Evolutionary conservation across 108 stramenopile genomes (phyloP).

Genomic region (Epithemia pelagica): DNA sequence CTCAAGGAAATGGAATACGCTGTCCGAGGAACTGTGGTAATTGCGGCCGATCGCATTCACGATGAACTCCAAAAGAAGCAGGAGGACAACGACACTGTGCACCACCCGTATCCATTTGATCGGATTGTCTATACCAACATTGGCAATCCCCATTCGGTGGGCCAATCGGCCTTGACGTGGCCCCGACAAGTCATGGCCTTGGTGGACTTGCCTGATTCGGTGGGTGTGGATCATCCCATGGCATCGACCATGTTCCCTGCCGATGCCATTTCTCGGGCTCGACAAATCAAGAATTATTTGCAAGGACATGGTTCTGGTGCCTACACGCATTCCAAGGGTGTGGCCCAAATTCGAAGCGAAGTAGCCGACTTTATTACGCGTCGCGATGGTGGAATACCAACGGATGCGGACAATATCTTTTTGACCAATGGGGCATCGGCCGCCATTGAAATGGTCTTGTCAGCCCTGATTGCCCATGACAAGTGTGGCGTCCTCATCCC

Average conservation of each 20-base stretch:
- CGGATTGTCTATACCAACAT: conserved; percentile 95
- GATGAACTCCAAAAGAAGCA: conserved; percentile 26
- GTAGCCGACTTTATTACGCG: conserved; percentile 78
- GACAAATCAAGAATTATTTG: conserved; percentile 51
- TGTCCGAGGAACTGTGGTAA: conserved; percentile 79
- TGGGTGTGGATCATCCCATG: conserved; percentile 73
- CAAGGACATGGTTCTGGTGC: conserved; percentile 75
- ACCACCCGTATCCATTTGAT: conserved; percentile 47
- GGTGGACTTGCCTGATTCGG: conserved; percentile 63
- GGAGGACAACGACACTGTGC: not conserved
- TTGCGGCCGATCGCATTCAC: conserved; percentile 70
- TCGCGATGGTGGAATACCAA: conserved; percentile 58
- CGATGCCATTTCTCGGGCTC: conserved; percentile 69
- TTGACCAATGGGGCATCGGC: conserved; percentile 94
- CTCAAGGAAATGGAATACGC: conserved; percentile 82
- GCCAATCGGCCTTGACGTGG: conserved; percentile 92
- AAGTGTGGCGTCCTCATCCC: conserved; percentile 88
- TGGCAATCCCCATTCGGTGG: conserved; percentile 97
- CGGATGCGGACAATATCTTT: conserved; percentile 81
- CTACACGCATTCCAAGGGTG: conserved; percentile 86
- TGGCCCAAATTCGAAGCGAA: conserved; percentile 54
- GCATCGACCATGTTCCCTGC: conserved; percentile 46
- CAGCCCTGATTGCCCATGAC: conserved; percentile 55
- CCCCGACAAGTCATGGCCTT: conserved; percentile 92
- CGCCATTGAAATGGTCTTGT: conserved; percentile 77